Evolutionary conservation across 108 stramenopile species (phyloP), one percentile per base, ranked within the genome.

Genomic region (Nitzschia sp.): DNA sequence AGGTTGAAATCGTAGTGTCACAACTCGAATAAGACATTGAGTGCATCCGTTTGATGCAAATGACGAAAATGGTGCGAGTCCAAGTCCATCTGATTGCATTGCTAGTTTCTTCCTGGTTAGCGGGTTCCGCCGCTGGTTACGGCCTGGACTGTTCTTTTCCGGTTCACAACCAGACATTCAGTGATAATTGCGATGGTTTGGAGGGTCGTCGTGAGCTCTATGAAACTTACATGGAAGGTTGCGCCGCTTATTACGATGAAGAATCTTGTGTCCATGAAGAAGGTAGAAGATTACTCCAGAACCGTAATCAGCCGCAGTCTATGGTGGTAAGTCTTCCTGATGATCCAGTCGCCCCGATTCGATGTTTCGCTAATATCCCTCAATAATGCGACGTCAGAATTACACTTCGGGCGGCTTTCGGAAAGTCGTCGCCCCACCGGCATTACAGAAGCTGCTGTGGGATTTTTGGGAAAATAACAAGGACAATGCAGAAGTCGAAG

Each of bases 91-190:
- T n/a, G n/a, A n/a, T n/a, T n/a, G n/a, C n/a, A n/a, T n/a, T n/a
- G n/a, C n/a, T n/a, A n/a, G n/a, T n/a, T n/a, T n/a, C n/a, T n/a
- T n/a, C n/a, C n/a, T n/a, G n/a, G n/a, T 19, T 51, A 19, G 57
- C 17, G 18, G 32, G 28, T 15, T 18, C 2, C 15, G 31, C 57
- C 28, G 42, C 15, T 46, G 61, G 61, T 46, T 91, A 91, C 65
- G 89, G 89, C 8, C 79, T 89, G 13, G 92, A 94, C 54, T 82
- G 83, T 32, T 89, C 90, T 2, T 91, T 89, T 62, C 93, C 93
- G 1, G 84, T 94, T 6, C 93, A 94, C 42, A 32, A 57, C 31
- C 29, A 19, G 23, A 42, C 3, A 6, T 34, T 62, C 33, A 31
- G 61, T 1, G 26, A 19, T 1, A 42, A 62, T 62, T 76, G 85